phyloP scores from a whole-genome alignment of 768 basidiomycete species.

The Hortiboletus campestris region DNA sequence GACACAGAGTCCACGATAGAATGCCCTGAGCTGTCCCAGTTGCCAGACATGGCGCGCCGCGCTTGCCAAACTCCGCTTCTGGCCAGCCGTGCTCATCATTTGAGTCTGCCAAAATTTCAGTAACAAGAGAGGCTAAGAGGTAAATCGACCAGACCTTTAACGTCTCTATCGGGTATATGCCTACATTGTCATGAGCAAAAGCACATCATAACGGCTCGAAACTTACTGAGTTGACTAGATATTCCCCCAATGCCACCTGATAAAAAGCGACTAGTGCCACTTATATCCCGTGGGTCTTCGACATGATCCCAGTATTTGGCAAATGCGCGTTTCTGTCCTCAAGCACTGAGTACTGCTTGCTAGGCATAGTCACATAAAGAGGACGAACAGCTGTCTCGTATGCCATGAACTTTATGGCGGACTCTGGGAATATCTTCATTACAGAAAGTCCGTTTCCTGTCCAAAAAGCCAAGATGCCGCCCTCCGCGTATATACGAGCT shows the following conservation, averaged over 20 bases:
- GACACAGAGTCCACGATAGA: constrained; percentile 88
- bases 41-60: constrained; percentile 76
- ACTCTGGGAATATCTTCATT: constrained; percentile 95
- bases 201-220: constrained; percentile 3
- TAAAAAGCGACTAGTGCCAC: constrained; percentile 87
- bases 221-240: constrained; percentile 82
- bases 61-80: constrained; percentile 53
- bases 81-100: constrained; percentile 89
- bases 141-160: constrained; percentile 59
- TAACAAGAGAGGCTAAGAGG: background rate
- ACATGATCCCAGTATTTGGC: constrained; percentile 90
- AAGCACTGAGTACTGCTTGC: constrained; percentile 16
- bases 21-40: constrained; percentile 77
- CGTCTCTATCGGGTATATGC: constrained; percentile 96
- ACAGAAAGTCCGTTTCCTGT: constrained; percentile 96
- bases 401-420: constrained; percentile 95
- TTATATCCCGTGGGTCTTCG: constrained; percentile 84
- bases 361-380: constrained; percentile 13
- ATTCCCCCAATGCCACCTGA: constrained; percentile 97
- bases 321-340: constrained; percentile 83
- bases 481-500: constrained; percentile 81
- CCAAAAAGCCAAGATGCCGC: constrained; percentile 92
- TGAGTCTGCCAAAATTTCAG: constrained; percentile 56
- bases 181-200: constrained; percentile 39
- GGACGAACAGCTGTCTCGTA: constrained; percentile 87